Conservation (phyloP, 2,329 filamentous ascomycete genomes). For the Verticillium tricorpus region DNA sequence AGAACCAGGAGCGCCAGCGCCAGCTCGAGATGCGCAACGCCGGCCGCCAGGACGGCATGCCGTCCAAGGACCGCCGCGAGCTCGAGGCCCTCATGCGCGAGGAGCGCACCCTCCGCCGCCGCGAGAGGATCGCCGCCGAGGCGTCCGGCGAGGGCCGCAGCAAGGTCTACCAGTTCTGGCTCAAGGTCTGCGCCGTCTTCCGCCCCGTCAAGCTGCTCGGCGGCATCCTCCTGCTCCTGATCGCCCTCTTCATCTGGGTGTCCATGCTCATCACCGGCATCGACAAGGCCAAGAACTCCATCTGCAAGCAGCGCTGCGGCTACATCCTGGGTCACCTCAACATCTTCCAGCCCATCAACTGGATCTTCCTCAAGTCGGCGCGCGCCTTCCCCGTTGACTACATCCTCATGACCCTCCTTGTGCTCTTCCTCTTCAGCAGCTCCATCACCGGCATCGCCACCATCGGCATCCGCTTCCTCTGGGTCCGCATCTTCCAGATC, state of each 20-base stretch:
- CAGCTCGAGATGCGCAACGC: constrained; percentile 84
- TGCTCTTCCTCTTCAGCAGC: constrained; percentile 83
- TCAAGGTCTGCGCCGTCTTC: constrained; percentile 76
- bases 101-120: constrained; percentile 85
- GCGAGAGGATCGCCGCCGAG: constrained; percentile 82
- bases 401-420: constrained; percentile 76
- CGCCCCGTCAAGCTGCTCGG: constrained; percentile 84
- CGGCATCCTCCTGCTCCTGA: constrained; percentile 70
- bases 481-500: constrained; percentile 90
- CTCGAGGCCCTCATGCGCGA: constrained; percentile 83
- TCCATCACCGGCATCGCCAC: constrained; percentile 82
- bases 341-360: constrained; percentile 94
- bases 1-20: constrained; percentile 85
- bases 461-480: constrained; percentile 92
- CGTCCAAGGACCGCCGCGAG: constrained; percentile 82
- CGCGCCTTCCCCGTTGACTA: constrained; percentile 91
- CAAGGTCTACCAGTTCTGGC: constrained; percentile 70
- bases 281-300: constrained; percentile 93
- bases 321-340: constrained; percentile 86
- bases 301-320: constrained; percentile 86
- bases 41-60: constrained; percentile 68
- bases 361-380: constrained; percentile 75
- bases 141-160: constrained; percentile 72
- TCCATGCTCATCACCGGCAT: constrained; percentile 95
- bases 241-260: constrained; percentile 74